Base-by-base conservation (phyloP, 495 filamentous ascomycete genomes). In the Parachaetomium inaequale region DNA sequence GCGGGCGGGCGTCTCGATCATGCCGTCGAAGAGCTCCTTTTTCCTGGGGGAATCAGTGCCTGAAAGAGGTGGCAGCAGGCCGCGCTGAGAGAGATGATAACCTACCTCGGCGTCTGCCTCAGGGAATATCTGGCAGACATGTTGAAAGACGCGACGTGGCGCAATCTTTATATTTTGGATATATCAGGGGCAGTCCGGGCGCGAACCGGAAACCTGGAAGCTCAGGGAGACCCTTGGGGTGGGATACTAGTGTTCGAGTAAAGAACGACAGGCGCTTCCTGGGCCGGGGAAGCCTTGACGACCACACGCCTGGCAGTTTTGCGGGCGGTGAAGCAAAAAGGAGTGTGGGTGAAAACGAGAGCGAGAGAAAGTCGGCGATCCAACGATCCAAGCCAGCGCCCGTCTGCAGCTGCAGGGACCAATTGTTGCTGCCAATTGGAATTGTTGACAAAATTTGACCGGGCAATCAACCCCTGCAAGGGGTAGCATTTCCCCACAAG, bases 81-180 rank as follows among this genome's bases (percentile, higher is more conserved):
- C 19, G 25, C 17, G 15, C 17, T 34, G 34, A 12, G 15, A 56
- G n/a, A 32, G n/a, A 17, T 7, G 19, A 29, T 25, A 53, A 75
- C 69, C 67, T 72, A 83, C 81, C 73, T 80, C 32, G 81, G 81
- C 54, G 80, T 84, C 71, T 80, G 77, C 43, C 81, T 66, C 38
- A 81, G 64, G 11, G 79, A 81, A 50, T 81, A 81, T 61, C 75
- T 61, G 12, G 54, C 23, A 17, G 70, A 68, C 70, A 72, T 72
- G n/a, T 36, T 68, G 63, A 67, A 50, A 53, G 36, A 62, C 61
- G 65, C 65, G 59, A 57, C 53, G 34, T 31, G 52, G 55, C 60
- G 65, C 54, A 55, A 25, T 54, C 52, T n/a, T 65, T 68, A 68
- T 67, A 66, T 43, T 36, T 21, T 19, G 25, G 25, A 15, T 4